These are phyloP conservation scores for Arachis monticola DNA, from an alignment of 331 rosid species.

Conservation along the genomic window DNA sequence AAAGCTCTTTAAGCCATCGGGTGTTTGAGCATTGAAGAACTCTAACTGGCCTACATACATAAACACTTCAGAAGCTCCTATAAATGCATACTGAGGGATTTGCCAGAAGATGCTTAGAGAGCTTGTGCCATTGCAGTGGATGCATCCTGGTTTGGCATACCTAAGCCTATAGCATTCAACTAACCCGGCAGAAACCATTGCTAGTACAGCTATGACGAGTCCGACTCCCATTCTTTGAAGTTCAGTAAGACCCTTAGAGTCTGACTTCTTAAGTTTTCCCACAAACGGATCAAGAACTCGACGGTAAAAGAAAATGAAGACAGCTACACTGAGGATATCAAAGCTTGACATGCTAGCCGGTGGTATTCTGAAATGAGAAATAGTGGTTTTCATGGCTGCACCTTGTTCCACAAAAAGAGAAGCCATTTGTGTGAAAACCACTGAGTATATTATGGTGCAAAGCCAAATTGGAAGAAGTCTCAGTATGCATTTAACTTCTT, in stretches of 20 bases:
- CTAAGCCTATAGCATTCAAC: conserved; percentile 86
- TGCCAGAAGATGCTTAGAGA: conserved; percentile 96
- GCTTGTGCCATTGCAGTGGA: conserved; percentile 72
- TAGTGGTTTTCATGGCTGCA: conserved; percentile 85
- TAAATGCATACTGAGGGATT: conserved; percentile 87
- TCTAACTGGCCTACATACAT: conserved; percentile 98
- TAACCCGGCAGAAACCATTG: conserved; percentile 94
- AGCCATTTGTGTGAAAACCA: conserved; percentile 98
- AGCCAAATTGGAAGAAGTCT: conserved; percentile 98
- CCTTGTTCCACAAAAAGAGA: conserved; percentile 99
- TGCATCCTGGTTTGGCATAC: conserved; percentile 70
- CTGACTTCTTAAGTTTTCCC: conserved; percentile 66
- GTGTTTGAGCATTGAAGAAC: conserved; percentile 97
- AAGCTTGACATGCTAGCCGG: conserved; percentile 99
- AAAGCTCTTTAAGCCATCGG: conserved; percentile 93
- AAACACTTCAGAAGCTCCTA: conserved; percentile 98
- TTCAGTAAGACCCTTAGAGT: conserved; percentile 76
- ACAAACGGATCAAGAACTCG: conserved; percentile 84
- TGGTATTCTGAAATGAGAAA: conserved; percentile 78
- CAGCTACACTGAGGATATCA: conserved; percentile 86
- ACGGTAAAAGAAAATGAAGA: conserved; percentile 87
- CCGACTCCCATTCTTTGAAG: conserved; percentile 99
- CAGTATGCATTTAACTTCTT: conserved; percentile 93
- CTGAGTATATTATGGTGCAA: conserved; percentile 95
- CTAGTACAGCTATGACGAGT: conserved; percentile 86